Evolutionary conservation across 2,329 filamentous ascomycete genomes (phyloP).

Genomic region (Cercospora sesami): DNA sequence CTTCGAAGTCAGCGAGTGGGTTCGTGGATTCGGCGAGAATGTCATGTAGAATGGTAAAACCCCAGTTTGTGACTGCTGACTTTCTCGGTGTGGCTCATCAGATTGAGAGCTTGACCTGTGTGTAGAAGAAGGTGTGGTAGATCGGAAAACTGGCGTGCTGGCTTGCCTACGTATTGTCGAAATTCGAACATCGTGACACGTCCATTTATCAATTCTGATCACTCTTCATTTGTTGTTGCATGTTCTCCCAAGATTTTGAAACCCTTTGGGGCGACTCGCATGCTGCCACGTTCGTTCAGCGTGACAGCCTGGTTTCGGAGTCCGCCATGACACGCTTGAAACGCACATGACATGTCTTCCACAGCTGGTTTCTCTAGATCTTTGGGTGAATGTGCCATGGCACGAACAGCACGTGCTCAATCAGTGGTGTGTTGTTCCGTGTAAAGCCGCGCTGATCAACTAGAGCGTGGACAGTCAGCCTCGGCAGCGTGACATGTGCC

Average conservation of each 20-base stretch:
- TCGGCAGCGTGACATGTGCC: background rate
- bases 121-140: background rate
- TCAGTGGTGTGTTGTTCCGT: background rate
- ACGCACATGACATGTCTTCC: background rate
- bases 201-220: background rate
- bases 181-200: constrained; percentile 1
- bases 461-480: background rate
- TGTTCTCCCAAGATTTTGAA: background rate
- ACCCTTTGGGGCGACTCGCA: background rate
- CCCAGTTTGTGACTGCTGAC: background rate
- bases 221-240: no score
- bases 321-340: background rate
- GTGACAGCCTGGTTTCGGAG: constrained; percentile 5
- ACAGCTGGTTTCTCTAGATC: background rate
- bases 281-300: background rate
- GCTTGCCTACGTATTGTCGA: background rate
- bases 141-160: background rate
- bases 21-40: constrained; percentile 44
- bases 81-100: background rate
- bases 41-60: constrained; percentile 1
- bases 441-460: background rate
- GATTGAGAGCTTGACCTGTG: background rate
- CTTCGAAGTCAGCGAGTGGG: constrained; percentile 87
- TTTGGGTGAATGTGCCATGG: background rate
- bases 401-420: background rate